A percentile compares a stretch with the other conserved stretches of the same genome.
Conservation (phyloP, 208 protist genomes). For the Leishmania amazonensis region DNA sequence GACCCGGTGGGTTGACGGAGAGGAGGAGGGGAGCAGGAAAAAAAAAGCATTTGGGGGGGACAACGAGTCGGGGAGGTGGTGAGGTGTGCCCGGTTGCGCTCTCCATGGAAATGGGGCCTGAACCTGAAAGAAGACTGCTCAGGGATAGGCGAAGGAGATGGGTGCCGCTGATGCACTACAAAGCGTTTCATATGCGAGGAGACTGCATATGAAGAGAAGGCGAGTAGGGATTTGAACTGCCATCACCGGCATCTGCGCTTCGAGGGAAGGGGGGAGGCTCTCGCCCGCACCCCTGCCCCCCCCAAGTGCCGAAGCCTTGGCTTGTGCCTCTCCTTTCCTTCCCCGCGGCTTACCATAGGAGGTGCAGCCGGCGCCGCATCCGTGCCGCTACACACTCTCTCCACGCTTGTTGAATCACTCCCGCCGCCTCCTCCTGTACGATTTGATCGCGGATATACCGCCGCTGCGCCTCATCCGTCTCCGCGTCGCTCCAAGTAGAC, state of each 20-base stretch:
- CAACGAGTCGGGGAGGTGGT: not conserved
- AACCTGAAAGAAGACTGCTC: not conserved
- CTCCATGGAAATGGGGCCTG: not conserved
- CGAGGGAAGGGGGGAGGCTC: not conserved
- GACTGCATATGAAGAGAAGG: not conserved
- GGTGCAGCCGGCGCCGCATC: constrained; percentile 1
- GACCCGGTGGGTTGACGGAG: not conserved
- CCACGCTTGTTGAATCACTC: constrained; percentile 61
- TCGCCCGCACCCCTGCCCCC: not conserved
- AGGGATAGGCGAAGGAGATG: not conserved
- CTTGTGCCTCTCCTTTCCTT: not conserved
- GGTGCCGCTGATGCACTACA: not conserved
- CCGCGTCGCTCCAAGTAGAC: not conserved
- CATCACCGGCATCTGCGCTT: not conserved
- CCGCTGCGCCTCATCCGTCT: constrained; percentile 20
- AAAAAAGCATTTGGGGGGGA: not conserved
- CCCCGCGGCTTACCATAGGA: not conserved
- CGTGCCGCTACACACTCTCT: constrained; percentile 1
- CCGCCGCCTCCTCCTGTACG: constrained; percentile 53
- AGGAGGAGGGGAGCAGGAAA: not conserved
- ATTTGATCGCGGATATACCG: constrained; percentile 33
- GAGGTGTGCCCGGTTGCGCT: not conserved
- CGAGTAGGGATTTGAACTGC: not conserved
- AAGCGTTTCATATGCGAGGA: not conserved
- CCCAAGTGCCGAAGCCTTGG: too few species aligned